Base-by-base conservation (phyloP, 352 stramenopile genomes). In the Elongisporangium senticosum region DNA sequence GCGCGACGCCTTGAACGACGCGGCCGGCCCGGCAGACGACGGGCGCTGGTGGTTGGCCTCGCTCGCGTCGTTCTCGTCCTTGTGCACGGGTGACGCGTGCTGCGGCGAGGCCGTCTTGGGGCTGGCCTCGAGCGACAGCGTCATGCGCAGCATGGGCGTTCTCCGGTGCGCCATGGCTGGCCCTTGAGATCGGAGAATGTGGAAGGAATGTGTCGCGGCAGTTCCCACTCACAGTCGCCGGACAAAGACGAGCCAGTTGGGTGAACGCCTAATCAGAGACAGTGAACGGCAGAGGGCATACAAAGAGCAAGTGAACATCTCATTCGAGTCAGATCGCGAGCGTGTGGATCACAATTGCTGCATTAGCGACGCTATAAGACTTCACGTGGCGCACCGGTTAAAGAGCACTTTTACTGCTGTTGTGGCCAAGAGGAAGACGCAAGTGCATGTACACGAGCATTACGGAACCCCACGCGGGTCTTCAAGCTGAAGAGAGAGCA, bases 1-100 rank as follows among this genome's bases (percentile, higher is more conserved):
- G 8, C 72, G 70, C 20, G 75, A 81, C 3, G 79, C 70, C 21
- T 67, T 74, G 21, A 73, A 67, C 33, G 33, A 43, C 33, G 33
- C 33, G 33, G 33, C 33, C 33, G 33, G 33, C 1, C 33, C 33
- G 13, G 62, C 49, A 6, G 49, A 53, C 19, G 58, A 40, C n/a
- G 58, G 58, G 58, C 15, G 50, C 40, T 14, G 28, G 37, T n/a
- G 17, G 23, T 37, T 53, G 6, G 51, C 23, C 17, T 33, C 23
- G 11, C 20, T 10, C 37, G 11, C 66, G 51, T 28, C 62, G 11
- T 43, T 43, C 33, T 43, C 33, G 33, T 17, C 33, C 33, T 14
- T 17, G 33, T 43, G 33, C 33, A 43, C 33, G 13, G 33, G 33
- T 1, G 33, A 43, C 8, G 33, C 33, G 11, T 43, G 33, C 33